Evolutionary conservation across 257 asterid genomes (phyloP).

Genomic region (Paulownia fortunei): DNA sequence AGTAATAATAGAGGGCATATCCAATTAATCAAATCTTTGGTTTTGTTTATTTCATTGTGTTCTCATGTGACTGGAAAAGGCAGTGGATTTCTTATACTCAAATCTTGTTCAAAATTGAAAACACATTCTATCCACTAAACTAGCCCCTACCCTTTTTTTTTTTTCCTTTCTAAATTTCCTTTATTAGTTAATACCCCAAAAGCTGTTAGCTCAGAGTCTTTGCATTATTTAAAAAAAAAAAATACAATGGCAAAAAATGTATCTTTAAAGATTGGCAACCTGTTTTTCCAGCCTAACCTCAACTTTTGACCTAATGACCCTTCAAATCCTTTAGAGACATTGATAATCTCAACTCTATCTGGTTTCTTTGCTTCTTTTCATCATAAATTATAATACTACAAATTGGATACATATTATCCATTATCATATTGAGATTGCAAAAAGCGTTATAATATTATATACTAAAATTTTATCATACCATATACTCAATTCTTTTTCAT

Average conservation of each 20-base stretch:
- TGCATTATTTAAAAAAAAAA: neutral
- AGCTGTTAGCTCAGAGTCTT: conserved; percentile 26
- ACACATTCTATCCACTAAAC: conserved; percentile 41
- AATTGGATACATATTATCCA: conserved; percentile 15
- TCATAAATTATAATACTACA: conserved; percentile 9
- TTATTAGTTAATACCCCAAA: conserved; percentile 25
- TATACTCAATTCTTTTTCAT: neutral
- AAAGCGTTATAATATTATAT: neutral
- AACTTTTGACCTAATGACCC: conserved; percentile 46
- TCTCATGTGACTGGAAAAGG: neutral
- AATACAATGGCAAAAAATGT: neutral
- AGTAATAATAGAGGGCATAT: too few species aligned
- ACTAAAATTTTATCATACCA: neutral
- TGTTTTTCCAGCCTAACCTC: conserved; percentile 39
- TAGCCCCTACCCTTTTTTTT: neutral
- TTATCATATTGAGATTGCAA: conserved; percentile 18
- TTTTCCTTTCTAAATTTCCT: neutral
- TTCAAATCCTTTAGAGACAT: conserved; percentile 45
- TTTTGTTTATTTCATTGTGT: too few species aligned
- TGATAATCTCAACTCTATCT: conserved; percentile 29
- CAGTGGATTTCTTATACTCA: neutral
- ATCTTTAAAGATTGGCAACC: conserved; percentile 24
- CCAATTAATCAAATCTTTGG: too few species aligned
- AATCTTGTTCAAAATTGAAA: neutral
- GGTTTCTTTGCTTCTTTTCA: conserved; percentile 18